Conservation (phyloP, 805 yeast genomes). For the Kodamaea kaohsiungensis region DNA sequence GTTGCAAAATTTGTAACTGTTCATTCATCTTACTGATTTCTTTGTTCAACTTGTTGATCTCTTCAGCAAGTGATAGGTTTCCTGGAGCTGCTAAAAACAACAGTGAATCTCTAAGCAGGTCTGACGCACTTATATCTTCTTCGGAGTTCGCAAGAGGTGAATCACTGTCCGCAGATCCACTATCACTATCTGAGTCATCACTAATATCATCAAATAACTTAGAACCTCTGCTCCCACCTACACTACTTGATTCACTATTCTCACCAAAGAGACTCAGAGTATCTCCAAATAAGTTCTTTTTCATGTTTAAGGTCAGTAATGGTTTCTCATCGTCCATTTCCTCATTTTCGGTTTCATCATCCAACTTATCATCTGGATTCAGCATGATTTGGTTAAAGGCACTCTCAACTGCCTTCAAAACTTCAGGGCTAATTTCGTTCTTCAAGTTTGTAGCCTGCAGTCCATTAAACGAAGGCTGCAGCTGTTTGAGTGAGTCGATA, state of each 20-base stretch:
- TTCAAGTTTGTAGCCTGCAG: neutral
- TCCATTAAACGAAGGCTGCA: neutral
- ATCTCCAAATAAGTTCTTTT: slow-evolving; percentile 24
- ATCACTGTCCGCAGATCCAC: slow-evolving; percentile 29
- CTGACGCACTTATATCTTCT: slow-evolving; percentile 9
- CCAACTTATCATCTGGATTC: slow-evolving; percentile 11
- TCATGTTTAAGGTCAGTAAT: slow-evolving; percentile 12
- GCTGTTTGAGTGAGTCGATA: slow-evolving; percentile 1
- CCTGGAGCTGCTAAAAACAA: slow-evolving; percentile 68
- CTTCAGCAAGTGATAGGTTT: slow-evolving; percentile 62
- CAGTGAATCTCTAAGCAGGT: slow-evolving; percentile 24
- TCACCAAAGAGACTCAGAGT: slow-evolving; percentile 33
- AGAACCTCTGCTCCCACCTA: slow-evolving; percentile 18
- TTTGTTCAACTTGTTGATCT: slow-evolving; percentile 56
- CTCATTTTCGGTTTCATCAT: neutral
- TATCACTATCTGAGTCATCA: slow-evolving; percentile 36
- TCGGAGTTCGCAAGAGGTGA: slow-evolving; percentile 14
- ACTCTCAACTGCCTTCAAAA: slow-evolving; percentile 63
- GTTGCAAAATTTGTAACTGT: slow-evolving; percentile 65
- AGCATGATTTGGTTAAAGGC: slow-evolving; percentile 63
- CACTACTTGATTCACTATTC: neutral
- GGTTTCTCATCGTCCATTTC: slow-evolving; percentile 2
- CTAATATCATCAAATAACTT: slow-evolving; percentile 37
- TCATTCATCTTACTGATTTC: slow-evolving; percentile 60
- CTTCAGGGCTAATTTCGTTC: slow-evolving; percentile 37